phyloP scores from a whole-genome alignment of 495 filamentous ascomycete species.

The Glonium stellatum region DNA sequence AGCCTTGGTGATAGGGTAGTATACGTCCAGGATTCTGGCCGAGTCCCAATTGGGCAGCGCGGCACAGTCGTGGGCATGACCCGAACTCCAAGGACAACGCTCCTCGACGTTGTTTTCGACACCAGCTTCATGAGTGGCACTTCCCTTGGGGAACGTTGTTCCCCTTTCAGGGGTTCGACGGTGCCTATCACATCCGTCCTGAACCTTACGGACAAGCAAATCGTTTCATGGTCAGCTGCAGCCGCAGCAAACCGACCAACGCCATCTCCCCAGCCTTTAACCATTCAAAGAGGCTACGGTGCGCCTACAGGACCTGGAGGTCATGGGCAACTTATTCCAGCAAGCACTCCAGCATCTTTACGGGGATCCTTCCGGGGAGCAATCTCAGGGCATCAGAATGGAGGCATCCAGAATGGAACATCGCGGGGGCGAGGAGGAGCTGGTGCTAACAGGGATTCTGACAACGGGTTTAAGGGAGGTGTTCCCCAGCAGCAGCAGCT shows the following conservation, averaged over 20 bases:
- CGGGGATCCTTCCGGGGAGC: slow-evolving; percentile 67
- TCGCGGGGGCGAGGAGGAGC: slow-evolving; percentile 26
- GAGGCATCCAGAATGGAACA: slow-evolving; percentile 24
- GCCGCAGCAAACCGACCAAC: slow-evolving; percentile 43
- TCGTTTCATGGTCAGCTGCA: slow-evolving; percentile 67
- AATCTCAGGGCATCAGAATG: slow-evolving; percentile 41
- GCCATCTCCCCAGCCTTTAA: slow-evolving; percentile 53
- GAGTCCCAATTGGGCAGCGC: slow-evolving; percentile 85
- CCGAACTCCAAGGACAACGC: slow-evolving; percentile 65
- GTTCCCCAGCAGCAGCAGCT: slow-evolving; percentile 24
- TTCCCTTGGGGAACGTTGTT: slow-evolving; percentile 78
- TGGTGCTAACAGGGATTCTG: slow-evolving; percentile 11
- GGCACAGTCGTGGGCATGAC: slow-evolving; percentile 93
- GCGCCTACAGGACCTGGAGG: slow-evolving; percentile 46
- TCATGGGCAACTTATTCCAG: slow-evolving; percentile 60
- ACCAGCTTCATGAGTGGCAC: slow-evolving; percentile 93
- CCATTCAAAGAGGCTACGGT: slow-evolving; percentile 41
- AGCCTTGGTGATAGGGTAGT: slow-evolving; percentile 82
- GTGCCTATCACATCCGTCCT: slow-evolving; percentile 76
- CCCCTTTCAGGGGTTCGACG: slow-evolving; percentile 93
- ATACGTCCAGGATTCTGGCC: slow-evolving; percentile 86
- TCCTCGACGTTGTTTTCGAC: slow-evolving; percentile 92
- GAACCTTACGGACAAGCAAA: slow-evolving; percentile 76
- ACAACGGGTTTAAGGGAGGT: slow-evolving; percentile 10
- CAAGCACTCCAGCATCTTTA: slow-evolving; percentile 60